Conservation (phyloP, 352 stramenopile genomes). For the Globisporangium cystogenes region DNA sequence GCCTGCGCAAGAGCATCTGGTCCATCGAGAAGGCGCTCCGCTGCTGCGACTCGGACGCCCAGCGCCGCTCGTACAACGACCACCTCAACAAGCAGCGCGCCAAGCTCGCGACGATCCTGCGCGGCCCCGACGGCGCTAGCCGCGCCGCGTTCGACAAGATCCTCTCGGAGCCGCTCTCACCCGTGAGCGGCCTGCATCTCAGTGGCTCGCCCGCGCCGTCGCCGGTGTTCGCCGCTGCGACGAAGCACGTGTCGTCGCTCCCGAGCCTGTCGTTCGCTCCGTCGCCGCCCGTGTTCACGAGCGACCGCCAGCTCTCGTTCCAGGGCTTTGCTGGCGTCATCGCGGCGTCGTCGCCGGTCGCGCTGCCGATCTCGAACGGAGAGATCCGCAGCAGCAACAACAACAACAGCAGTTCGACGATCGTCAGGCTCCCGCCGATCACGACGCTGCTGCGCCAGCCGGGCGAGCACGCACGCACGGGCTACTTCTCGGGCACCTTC, state of each 20-base stretch:
- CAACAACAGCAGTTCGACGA: conserved; percentile 17
- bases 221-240: conserved; percentile 11
- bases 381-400: conserved; percentile 9
- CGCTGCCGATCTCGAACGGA: conserved; percentile 10
- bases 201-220: conserved; percentile 20
- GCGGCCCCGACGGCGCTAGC: conserved; percentile 42
- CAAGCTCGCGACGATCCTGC: conserved; percentile 66
- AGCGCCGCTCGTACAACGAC: conserved; percentile 63
- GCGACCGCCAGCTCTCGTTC: conserved; percentile 5
- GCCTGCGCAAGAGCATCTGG: conserved; percentile 71
- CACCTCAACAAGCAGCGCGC: conserved; percentile 68
- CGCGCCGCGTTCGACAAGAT: conserved; percentile 56
- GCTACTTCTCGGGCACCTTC: conserved; percentile 16
- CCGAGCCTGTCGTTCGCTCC: conserved; percentile 8
- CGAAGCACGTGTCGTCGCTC: conserved; percentile 3
- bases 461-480: conserved; percentile 8
- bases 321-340: conserved; percentile 4
- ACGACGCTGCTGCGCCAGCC: conserved; percentile 42
- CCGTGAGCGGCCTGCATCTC: conserved; percentile 21
- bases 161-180: conserved; percentile 58
- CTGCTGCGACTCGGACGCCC: conserved; percentile 54
- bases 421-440: conserved; percentile 48
- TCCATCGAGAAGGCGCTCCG: conserved; percentile 74
- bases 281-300: background rate
- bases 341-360: background rate